A percentile compares a stretch with the other conserved stretches of the same genome.
phyloP scores from a whole-genome alignment of 2,329 filamentous ascomycete genomes.

The Cladosporium sp. region DNA sequence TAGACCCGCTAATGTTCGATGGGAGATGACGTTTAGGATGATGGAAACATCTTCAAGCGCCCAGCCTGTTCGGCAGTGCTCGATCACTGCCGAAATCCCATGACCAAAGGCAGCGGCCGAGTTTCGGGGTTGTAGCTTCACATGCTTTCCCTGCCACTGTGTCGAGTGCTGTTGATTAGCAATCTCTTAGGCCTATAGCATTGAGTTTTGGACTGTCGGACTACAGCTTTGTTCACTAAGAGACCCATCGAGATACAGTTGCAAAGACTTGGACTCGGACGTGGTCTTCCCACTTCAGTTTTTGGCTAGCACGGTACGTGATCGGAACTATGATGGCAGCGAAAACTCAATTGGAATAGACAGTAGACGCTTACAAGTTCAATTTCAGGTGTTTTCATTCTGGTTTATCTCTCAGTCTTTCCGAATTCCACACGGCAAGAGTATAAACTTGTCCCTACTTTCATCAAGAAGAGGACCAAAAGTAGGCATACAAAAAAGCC shows the following conservation, averaged over 20 bases:
- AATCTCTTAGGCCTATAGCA: not conserved
- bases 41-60: not conserved
- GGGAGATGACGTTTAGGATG: constrained; percentile 11
- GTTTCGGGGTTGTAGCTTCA: not conserved
- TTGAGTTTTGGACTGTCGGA: not conserved
- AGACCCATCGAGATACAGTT: too few relatives aligned
- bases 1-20: not conserved
- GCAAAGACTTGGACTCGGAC: not conserved
- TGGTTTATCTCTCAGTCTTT: not conserved
- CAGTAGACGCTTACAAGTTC: not conserved
- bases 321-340: too few relatives aligned
- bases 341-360: not conserved
- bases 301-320: not conserved
- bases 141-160: not conserved
- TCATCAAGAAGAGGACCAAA: not conserved
- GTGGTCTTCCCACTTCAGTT: not conserved
- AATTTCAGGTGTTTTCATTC: not conserved
- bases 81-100: not conserved
- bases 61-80: not conserved
- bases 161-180: not conserved
- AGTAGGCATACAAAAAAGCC: not conserved
- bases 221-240: not conserved
- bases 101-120: not conserved
- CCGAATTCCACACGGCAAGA: not conserved
- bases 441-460: not conserved